Base-by-base conservation (phyloP, 139 green algal genomes). In the Tetradesmus lagerheimii region DNA sequence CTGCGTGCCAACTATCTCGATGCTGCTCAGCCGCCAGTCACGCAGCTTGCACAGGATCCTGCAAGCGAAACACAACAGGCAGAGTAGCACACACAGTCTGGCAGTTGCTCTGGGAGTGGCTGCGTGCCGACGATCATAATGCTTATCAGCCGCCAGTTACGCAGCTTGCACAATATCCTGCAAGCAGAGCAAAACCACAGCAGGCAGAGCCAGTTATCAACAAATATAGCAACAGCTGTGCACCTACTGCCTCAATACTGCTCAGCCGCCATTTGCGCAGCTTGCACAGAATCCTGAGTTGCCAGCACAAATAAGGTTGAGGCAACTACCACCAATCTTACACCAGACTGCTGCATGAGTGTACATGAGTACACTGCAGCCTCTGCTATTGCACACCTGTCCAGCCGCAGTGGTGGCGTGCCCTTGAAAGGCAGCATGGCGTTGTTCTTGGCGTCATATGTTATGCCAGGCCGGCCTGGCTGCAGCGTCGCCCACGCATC, bases 391-490 rank as follows among this genome's bases (percentile, higher is more conserved):
- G n/a, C 43, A 0, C 41, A 89, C 85, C 85, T 89, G 71, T 89
- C 85, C 25, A 89, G 74, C 74, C 85, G 25, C 15, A 83, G 31
- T 23, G 38, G 38, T 74, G 41, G 85, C 4, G 39, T 64, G 43
- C 83, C 64, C 35, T 75, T 89, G 85, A 35, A 79, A 14, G 86
- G 66, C 18, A 97, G 93, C 95, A 97, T 97, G 35, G 92, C 75
- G 84, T 97, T 97, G 35, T 12, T 31, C 15, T 80, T 79, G 9
- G 89, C 41, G 43, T 97, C 90, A 41, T 96, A 97, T 0, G 94
- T 97, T 1, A 92, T 64, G 1, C 95, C 95, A 15, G 92, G 64
- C 11, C 93, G 74, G 8, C 71, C 78, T 0, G 92, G 84, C 38
- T 89, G 80, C n/a, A 88, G 64, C n/a, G 79, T 8, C 35, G 37